These are phyloP conservation scores for Biscutella laevigata DNA, from an alignment of 441 rosid species.

Conservation along the genomic window DNA sequence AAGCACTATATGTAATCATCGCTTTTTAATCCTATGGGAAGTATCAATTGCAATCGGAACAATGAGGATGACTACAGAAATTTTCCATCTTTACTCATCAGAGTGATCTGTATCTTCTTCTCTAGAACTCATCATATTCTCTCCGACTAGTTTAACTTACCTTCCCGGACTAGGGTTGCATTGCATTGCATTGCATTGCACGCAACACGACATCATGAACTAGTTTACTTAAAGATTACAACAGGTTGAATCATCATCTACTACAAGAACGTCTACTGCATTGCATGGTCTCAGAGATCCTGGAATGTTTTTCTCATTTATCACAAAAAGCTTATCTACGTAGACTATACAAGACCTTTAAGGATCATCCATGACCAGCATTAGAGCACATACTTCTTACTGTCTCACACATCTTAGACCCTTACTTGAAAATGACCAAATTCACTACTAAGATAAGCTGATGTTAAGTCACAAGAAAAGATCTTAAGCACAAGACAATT, in stretches of 20 bases:
- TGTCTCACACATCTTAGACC: background rate
- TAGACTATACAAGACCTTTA: background rate
- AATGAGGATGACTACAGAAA: background rate
- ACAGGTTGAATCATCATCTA: background rate
- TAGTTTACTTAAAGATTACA: background rate
- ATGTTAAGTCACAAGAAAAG: background rate
- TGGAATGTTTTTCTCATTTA: background rate
- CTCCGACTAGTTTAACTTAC: background rate
- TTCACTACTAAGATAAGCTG: background rate
- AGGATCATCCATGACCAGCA: background rate
- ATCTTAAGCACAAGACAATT: no score
- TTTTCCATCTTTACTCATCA: background rate
- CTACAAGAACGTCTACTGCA: background rate
- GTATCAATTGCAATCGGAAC: background rate
- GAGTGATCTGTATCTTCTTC: background rate
- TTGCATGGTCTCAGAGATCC: background rate
- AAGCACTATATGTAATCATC: background rate
- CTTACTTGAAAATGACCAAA: background rate
- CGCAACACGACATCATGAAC: no score
- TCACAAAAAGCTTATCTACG: background rate
- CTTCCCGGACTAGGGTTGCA: background rate
- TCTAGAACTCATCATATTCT: background rate
- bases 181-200: no score
- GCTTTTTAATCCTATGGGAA: background rate
- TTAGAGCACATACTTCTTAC: background rate